Evolutionary conservation across 2,329 filamentous ascomycete genomes (phyloP), one percentile per base, ranked within the genome.

Genomic region (Cordyceps cateniannulata): DNA sequence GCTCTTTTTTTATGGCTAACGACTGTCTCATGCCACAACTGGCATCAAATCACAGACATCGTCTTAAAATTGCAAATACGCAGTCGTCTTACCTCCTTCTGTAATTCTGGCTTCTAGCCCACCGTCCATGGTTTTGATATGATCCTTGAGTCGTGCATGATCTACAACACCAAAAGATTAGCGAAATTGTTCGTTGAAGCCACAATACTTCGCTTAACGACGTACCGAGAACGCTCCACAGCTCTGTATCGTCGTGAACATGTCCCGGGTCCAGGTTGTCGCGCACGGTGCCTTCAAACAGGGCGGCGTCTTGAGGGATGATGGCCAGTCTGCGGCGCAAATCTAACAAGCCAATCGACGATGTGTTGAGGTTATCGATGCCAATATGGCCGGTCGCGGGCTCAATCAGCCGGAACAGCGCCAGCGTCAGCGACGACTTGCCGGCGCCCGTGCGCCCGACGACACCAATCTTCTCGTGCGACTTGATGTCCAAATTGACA

Each of bases 381-480:
- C 85, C 89, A 67, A 99, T 95, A 69, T 88, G 83, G 57, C 95
- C 95, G 47, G 85, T 85, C 42, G 81, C 84, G 2, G 93, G 85
- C 76, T 99, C 96, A 64, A 99, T 98, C 66, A 99, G 92, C 57
- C 96, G 87, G 84, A 99, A 99, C 22, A 99, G 80, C 2, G 95
- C 88, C 63, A 99, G 81, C 0, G 95, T 98, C 63, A 99, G 79
- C 10, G 92, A 96, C 63, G 91, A 96, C 79, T 99, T 99, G 70
- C 95, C 95, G 35, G 95, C 95, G 59, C 95, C 95, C 0, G 95
- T 99, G 53, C 95, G 89, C 60, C 95, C 95, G 35, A 99, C 95
- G 12, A 99, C 93, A 63, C 95, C 95, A 72, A 99, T 95, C 82
- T 98, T 99, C 79, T 99, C 95, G 70, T 93, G 91, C 5, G 93